Conservation (phyloP, 176 grass and related monocot species). For the Dactylis glomerata region DNA sequence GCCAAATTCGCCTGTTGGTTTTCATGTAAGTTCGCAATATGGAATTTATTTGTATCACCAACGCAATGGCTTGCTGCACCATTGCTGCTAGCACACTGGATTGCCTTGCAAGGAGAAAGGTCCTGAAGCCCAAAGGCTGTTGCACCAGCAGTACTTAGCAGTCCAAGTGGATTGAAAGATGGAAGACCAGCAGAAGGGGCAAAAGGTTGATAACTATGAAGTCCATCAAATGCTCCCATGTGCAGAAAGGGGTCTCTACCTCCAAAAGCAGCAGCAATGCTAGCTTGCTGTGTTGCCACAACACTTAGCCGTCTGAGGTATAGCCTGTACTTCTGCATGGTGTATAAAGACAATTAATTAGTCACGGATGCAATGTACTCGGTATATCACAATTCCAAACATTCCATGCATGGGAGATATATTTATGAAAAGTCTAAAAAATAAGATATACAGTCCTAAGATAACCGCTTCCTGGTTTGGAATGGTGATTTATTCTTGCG, state of each 20-base stretch:
- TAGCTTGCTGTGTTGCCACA: conserved; percentile 79
- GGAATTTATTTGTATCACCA: conserved; percentile 51
- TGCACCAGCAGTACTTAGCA: conserved; percentile 36
- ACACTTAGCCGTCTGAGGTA: conserved; percentile 86
- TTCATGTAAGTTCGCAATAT: conserved; percentile 41
- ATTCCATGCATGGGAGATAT: not conserved
- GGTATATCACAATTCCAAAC: not conserved
- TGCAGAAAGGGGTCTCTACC: conserved; percentile 69
- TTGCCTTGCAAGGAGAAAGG: conserved; percentile 45
- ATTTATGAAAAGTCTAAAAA: not conserved
- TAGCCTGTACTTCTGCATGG: conserved; percentile 93
- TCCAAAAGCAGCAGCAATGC: conserved; percentile 76
- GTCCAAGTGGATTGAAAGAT: conserved; percentile 63
- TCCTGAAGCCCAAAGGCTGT: conserved; percentile 49
- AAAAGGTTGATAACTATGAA: conserved; percentile 59
- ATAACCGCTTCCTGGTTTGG: conserved; percentile 13
- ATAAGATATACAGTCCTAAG: not conserved
- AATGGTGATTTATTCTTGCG: not conserved
- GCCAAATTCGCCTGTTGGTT: conserved; percentile 41
- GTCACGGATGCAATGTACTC: conserved; percentile 1
- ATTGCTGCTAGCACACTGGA: conserved; percentile 37
- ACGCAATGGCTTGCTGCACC: conserved; percentile 28
- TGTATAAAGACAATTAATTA: conserved; percentile 26
- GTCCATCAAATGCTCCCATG: conserved; percentile 73
- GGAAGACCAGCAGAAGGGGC: conserved; percentile 44